Conservation (phyloP, 345 rosid species). For the Ricinus communis region DNA sequence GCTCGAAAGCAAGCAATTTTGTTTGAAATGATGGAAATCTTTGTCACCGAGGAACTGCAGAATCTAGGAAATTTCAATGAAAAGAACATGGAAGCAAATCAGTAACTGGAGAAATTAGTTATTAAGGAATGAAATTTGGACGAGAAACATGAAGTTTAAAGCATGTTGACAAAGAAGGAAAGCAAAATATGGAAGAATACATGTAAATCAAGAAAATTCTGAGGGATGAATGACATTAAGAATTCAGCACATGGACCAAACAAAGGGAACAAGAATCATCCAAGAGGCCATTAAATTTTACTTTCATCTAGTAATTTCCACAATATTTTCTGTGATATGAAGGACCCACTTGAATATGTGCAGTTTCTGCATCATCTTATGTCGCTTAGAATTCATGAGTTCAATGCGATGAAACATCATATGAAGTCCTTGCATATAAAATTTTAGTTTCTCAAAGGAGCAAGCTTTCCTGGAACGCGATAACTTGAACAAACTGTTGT, state of each 20-base stretch:
- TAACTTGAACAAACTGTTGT: neutral
- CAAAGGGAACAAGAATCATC: neutral
- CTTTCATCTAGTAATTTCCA: conserved; percentile 11
- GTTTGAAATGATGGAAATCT: conserved; percentile 24
- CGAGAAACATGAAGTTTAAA: conserved; percentile 9
- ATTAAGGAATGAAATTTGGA: conserved; percentile 1
- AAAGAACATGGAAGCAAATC: conserved; percentile 33
- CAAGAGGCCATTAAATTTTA: neutral
- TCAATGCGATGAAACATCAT: neutral
- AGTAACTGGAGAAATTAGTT: conserved; percentile 25
- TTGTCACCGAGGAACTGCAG: conserved; percentile 77
- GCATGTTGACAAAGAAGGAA: conserved; percentile 15
- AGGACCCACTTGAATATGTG: neutral
- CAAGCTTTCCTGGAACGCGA: neutral
- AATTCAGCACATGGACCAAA: neutral
- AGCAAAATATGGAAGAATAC: neutral
- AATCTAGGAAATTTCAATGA: conserved; percentile 48
- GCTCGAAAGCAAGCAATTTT: conserved; percentile 19
- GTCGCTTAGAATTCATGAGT: neutral
- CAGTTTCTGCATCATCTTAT: neutral
- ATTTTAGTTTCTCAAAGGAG: neutral
- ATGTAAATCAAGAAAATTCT: neutral
- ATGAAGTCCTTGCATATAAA: neutral
- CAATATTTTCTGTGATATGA: neutral
- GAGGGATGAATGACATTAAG: conserved; percentile 1